Base-by-base conservation (phyloP, 441 rosid species). In the Omphalea diandra region DNA sequence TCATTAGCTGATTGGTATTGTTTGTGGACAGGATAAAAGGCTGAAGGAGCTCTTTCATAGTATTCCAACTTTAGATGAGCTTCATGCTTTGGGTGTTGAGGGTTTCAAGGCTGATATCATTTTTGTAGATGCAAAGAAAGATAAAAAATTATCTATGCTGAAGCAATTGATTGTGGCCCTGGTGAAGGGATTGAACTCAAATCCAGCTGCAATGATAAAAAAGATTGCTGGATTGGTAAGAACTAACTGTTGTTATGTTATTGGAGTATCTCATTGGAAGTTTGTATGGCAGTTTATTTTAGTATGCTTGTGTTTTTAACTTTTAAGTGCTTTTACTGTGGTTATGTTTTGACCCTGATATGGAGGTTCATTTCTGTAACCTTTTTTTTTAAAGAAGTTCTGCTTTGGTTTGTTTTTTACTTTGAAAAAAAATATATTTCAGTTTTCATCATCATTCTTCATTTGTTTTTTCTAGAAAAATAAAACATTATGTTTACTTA, bases 141-240 rank as follows among this genome's bases (percentile, higher is more conserved):
- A 96, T 80, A 93, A 89, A 78, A 96, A 91, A 81, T 84, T 96
- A 71, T 87, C 86, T 44, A 90, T 88, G 93, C 85, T 91, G 77
- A 93, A 96, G 83, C 99, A 91, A 82, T 82, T 91, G 85, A 89
- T 89, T 73, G 74, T 76, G 76, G 82, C 93, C 62, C 82, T 93
- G 73, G 94, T 88, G 63, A 91, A 84, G 81, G 99, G 98, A 73
- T 70, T 90, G 82, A 85, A 83, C 78, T 87, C 99, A 74, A 91
- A 96, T 78, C 97, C 98, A 60, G 91, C 97, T 69, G 88, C 89
- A 50, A 82, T 89, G 83, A 86, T 93, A 58, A 96, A 91, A 83
- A 96, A 96, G 88, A 91, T 96, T 65, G 96, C 97, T 29, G 97
- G 88, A 82, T 81, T 93, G 98, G 99, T 96, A 73, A 83, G 84